Percentiles rank a stretch among this genome's conserved stretches.
phyloP scores from a whole-genome alignment of 1,139 yeast genomes.

The Kluyveromyces sp. region DNA sequence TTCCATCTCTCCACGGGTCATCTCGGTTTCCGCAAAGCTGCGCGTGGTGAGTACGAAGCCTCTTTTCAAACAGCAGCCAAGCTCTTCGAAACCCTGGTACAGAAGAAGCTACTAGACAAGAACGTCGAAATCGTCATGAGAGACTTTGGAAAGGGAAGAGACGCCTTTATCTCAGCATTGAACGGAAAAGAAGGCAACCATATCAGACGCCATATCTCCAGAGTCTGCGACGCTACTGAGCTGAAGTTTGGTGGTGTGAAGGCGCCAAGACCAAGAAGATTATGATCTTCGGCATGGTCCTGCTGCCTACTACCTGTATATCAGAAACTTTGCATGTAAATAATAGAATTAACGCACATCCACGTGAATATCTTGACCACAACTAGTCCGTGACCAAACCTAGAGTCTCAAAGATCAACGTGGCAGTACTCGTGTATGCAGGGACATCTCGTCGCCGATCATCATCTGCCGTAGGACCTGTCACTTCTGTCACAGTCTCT shows the following conservation, averaged over 20 bases:
- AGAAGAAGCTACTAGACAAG: slow-evolving; percentile 47
- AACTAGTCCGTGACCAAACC: no score
- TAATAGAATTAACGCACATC: neutral
- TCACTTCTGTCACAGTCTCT: no score
- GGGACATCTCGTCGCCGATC: no score
- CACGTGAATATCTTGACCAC: neutral
- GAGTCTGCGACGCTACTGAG: slow-evolving; percentile 71
- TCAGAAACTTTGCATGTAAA: slow-evolving; percentile 1
- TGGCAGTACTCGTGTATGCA: no score
- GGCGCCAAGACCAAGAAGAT: slow-evolving; percentile 77
- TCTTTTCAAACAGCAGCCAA: slow-evolving; percentile 79
- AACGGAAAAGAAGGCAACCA: slow-evolving; percentile 82
- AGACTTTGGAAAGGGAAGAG: slow-evolving; percentile 85
- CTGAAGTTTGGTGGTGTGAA: slow-evolving; percentile 91
- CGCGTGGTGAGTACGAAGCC: slow-evolving; percentile 89
- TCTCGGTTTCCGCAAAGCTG: slow-evolving; percentile 69
- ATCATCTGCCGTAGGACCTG: no score
- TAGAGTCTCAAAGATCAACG: no score
- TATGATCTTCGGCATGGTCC: no score
- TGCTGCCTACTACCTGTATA: neutral
- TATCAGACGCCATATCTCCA: slow-evolving; percentile 55
- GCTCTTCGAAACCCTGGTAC: slow-evolving; percentile 65
- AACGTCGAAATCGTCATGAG: slow-evolving; percentile 67
- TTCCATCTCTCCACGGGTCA: slow-evolving; percentile 64
- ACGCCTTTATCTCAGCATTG: slow-evolving; percentile 77